phyloP scores from a whole-genome alignment of 1,284 basidiomycete genomes.

The Pyrrhoderma lamaoense region DNA sequence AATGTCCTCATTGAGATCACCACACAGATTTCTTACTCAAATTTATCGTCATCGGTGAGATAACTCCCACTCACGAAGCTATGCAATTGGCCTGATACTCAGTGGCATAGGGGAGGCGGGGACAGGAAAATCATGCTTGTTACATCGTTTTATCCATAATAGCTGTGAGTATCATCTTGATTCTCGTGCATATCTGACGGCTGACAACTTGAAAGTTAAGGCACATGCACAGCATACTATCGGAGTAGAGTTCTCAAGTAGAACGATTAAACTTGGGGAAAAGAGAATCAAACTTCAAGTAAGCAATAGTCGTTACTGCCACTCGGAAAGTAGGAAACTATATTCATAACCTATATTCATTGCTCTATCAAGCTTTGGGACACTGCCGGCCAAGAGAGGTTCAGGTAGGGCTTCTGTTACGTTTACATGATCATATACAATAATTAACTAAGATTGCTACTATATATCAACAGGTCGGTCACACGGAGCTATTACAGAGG shows the following conservation, averaged over 20 bases:
- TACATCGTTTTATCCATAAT: conserved; percentile 95
- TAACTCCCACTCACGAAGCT: conserved; percentile 9
- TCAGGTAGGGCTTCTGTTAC: conserved; percentile 47
- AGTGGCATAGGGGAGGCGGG: conserved; percentile 84
- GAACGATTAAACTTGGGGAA: conserved; percentile 84
- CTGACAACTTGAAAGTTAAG: conserved; percentile 58
- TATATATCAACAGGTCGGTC: conserved; percentile 59
- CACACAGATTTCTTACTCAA: conserved; percentile 90
- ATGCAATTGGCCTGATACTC: conserved; percentile 14
- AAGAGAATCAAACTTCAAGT: conserved; percentile 93
- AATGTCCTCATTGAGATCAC: background rate
- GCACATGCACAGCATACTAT: conserved; percentile 97
- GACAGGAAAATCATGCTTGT: conserved; percentile 91
- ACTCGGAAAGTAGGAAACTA: background rate
- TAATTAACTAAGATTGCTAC: conserved; percentile 2
- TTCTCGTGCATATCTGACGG: conserved; percentile 1
- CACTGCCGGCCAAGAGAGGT: conserved; percentile 94
- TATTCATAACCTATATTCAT: conserved; percentile 13
- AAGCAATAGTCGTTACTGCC: conserved; percentile 21
- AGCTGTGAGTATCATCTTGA: conserved; percentile 55
- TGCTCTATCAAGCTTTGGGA: conserved; percentile 73
- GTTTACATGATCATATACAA: background rate
- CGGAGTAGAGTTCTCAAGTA: conserved; percentile 90
- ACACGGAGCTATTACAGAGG: conserved; percentile 96
- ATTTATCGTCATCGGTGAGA: conserved; percentile 88